Evolutionary conservation across 805 yeast species (phyloP).

Genomic region (Candida glaebosa): DNA sequence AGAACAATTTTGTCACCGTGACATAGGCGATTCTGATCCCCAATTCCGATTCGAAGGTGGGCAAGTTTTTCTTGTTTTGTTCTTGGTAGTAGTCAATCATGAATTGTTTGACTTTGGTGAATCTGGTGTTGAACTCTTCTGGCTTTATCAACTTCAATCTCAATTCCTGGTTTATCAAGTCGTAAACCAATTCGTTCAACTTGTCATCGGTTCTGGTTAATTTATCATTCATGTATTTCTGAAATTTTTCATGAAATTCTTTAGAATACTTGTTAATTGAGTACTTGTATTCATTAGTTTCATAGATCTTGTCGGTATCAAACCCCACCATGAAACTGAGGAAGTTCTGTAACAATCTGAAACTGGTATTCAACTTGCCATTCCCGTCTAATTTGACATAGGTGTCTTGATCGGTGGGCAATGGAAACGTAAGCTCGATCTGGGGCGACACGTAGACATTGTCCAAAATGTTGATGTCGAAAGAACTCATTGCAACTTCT

Average conservation of each 20-base stretch:
- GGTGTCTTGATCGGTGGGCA: conserved; percentile 34
- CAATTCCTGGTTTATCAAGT: conserved; percentile 34
- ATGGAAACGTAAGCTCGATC: conserved; percentile 33
- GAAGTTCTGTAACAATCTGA: conserved; percentile 28
- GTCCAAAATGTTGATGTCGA: conserved; percentile 39
- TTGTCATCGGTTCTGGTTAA: conserved; percentile 29
- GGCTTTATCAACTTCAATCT: conserved; percentile 34
- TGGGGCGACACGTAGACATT: conserved; percentile 28
- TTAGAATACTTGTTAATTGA: conserved; percentile 29
- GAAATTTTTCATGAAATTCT: conserved; percentile 24
- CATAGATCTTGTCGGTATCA: conserved; percentile 28
- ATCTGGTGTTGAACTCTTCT: conserved; percentile 28
- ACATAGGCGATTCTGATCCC: conserved; percentile 32
- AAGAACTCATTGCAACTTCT: conserved; percentile 6
- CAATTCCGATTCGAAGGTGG: conserved; percentile 22
- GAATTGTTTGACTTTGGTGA: conserved; percentile 33
- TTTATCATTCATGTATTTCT: conserved; percentile 29
- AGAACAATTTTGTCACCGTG: conserved; percentile 31
- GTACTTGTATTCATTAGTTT: conserved; percentile 30
- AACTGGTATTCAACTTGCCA: conserved; percentile 21
- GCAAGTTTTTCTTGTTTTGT: conserved; percentile 36
- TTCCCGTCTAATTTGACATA: conserved; percentile 27
- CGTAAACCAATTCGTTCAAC: conserved; percentile 33
- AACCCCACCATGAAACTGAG: conserved; percentile 26
- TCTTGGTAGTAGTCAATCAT: conserved; percentile 34